phyloP scores from a whole-genome alignment of 768 basidiomycete genomes.

The Xerocomus brunneocitrinus region DNA sequence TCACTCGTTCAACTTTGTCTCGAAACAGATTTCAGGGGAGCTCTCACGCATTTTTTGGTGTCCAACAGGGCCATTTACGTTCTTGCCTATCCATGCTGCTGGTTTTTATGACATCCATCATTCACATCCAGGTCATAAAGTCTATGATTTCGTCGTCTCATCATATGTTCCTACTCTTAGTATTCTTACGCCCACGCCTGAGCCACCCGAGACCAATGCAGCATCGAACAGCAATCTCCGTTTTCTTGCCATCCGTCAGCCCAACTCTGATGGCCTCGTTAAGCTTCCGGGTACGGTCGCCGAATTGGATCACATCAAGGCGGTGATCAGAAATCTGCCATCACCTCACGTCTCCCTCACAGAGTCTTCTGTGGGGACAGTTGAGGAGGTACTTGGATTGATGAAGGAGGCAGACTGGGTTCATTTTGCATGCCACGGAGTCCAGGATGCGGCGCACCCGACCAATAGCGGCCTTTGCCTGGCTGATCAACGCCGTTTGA shows the following conservation, averaged over 20 bases:
- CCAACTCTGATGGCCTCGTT: neutral
- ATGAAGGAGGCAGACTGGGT: neutral
- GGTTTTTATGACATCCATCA: neutral
- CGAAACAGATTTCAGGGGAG: neutral
- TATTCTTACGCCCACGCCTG: neutral
- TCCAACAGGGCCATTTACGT: neutral
- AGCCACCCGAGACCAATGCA: neutral
- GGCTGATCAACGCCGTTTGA: neutral
- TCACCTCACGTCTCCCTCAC: neutral
- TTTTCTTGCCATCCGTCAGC: neutral
- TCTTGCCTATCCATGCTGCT: neutral
- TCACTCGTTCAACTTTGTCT: neutral
- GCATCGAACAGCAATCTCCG: neutral
- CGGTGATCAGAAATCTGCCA: neutral
- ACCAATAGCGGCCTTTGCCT: neutral
- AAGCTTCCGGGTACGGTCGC: neutral
- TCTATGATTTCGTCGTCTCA: neutral
- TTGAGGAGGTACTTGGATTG: neutral
- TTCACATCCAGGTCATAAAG: neutral
- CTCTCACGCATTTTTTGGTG: neutral
- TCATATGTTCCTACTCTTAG: neutral
- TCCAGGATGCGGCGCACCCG: neutral
- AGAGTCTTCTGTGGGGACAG: neutral
- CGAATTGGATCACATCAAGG: neutral
- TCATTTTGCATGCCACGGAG: neutral